Evolutionary conservation across 805 yeast genomes (phyloP), one percentile per base, ranked within the genome.

Genomic region (Kodamaea restingae): DNA sequence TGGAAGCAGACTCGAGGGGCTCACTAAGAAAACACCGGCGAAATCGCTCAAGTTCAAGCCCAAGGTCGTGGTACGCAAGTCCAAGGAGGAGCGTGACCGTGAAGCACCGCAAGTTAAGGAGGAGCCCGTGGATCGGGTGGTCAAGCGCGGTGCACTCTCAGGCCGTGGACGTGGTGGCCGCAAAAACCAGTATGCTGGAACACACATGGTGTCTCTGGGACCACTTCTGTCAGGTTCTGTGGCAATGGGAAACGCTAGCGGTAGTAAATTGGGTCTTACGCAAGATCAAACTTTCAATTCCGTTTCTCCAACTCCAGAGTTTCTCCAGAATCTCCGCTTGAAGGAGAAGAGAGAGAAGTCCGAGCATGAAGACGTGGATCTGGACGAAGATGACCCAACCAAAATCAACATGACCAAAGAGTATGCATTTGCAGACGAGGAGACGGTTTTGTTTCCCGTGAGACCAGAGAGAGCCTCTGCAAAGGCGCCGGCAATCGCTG

Each of bases 31-130:
- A 30, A 37, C 40, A 35, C 43, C 44, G 44, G 17, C 41, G 9
- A 38, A 38, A 21, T 32, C 41, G 18, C 36, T 84, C 44, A 82
- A 83, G 59, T 90, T 90, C 63, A 80, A 81, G 59, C 97, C 97
- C 2, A 90, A 90, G 59, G 81, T 73, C 2, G 95, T 90, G 31
- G 88, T 88, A 0, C 71, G 97, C 61, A 79, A 87, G 56, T 66
- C 88, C 8, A 82, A 86, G 49, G 90, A 85, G 49, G 96, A 88
- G 50, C 70, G 96, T 57, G 95, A 80, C 15, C 80, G 84, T 18
- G 75, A 77, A 39, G 90, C 88, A 0, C 88, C 88, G 4, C 50
- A 50, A 35, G 73, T 69, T 47, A 63, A 71, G 43, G 65, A 48
- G 18, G 70, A 65, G 40, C 50, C 50, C 41, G 24, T 14, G 7